Evolutionary conservation across 192 early-diverging fungal species (phyloP), one percentile per base, ranked within the genome.

Genomic region (Backusella tuberculispora): DNA sequence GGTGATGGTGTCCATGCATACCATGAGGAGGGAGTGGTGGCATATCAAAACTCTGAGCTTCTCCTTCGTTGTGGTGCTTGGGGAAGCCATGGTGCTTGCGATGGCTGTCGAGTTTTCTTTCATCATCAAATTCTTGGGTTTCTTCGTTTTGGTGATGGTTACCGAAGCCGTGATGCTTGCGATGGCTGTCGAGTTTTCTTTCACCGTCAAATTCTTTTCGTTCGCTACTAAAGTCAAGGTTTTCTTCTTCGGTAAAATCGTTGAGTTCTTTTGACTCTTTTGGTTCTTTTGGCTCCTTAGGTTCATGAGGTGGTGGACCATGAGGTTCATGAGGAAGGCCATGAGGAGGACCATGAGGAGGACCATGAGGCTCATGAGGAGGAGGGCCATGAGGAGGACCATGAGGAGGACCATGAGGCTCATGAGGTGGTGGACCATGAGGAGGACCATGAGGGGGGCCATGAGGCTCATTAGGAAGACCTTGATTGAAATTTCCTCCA

Each of bases 1-100:
- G 21, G 26, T 24, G 53, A 24, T 56, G 53, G 17, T 10, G n/a
- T 53, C 50, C 19, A 8, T 53, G 50, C n/a, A 19, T 17, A 21
- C 48, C 19, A 21, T 53, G 48, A 7, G n/a, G 48, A 50, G 19
- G 50, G 10, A 6, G 19, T 19, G 50, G 50, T 19, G 21, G 53
- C 21, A 60, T 60, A 60, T 60, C 53, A 1, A 26, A 60, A 3
- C 0, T 24, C 24, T 60, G 10, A 24, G 24, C 10, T 60, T 24
- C 21, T 19, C 19, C 9, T 60, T 29, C 12, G 4, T 41, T 37
- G 37, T 69, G 68, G 34, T 69, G 67, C 43, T 60, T 12, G 21
- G 53, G 53, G 21, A 60, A 60, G 26, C 40, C 38, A 69, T 29
- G 67, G n/a, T 69, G 56, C 26, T 63, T 26, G 29, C 21, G 56